Conservation (phyloP, 179 eudicot genomes). For the Pouteria campechiana region DNA sequence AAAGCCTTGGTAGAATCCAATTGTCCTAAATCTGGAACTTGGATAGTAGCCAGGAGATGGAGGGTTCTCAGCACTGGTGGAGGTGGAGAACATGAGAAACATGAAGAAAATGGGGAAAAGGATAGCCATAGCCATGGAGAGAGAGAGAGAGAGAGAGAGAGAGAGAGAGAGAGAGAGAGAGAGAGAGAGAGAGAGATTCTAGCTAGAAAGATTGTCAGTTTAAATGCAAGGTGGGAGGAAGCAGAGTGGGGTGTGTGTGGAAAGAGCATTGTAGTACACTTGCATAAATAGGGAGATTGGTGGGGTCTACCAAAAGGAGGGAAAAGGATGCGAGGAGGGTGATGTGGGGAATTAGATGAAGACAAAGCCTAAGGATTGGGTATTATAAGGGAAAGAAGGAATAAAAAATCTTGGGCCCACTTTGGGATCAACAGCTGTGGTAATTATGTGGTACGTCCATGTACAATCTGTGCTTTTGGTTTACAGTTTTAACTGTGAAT, state of each 20-base stretch:
- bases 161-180: background rate
- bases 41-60: constrained; percentile 93
- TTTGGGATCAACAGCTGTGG: too few species aligned
- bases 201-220: too few species aligned
- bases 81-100: constrained; percentile 9
- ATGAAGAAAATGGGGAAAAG: constrained; percentile 16
- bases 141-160: background rate
- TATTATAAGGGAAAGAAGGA: too few species aligned
- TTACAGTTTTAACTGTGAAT: too few species aligned
- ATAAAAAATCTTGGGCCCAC: too few species aligned
- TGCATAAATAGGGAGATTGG: constrained; percentile 15
- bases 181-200: background rate
- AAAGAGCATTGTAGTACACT: background rate
- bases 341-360: constrained; percentile 6
- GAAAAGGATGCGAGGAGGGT: constrained; percentile 11
- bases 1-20: constrained; percentile 41
- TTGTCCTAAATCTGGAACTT: constrained; percentile 35
- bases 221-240: too few species aligned
- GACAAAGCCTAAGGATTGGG: too few species aligned
- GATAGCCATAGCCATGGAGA: constrained; percentile 13
- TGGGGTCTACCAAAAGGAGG: constrained; percentile 1
- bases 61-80: constrained; percentile 25
- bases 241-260: background rate
- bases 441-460: too few species aligned
- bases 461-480: too few species aligned